Conservation (phyloP, 1,284 basidiomycete genomes). For the Pseudozyma hubeiensis region DNA sequence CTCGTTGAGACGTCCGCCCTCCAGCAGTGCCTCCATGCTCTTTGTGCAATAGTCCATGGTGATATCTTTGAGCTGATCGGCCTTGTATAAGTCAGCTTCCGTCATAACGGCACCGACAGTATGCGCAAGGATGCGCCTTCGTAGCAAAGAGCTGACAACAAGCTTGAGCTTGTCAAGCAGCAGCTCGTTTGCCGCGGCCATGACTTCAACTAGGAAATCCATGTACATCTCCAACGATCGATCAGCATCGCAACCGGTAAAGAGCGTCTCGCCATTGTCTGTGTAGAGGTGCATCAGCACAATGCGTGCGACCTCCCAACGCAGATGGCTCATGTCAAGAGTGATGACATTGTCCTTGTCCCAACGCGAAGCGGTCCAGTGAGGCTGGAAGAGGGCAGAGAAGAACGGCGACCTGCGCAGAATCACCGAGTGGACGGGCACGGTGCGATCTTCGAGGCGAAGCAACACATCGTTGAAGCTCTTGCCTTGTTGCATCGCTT, state of each 20-base stretch:
- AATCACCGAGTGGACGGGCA: slow-evolving; percentile 80
- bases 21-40: slow-evolving; percentile 89
- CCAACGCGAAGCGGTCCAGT: slow-evolving; percentile 81
- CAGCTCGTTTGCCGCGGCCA: slow-evolving; percentile 88
- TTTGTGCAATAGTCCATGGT: slow-evolving; percentile 84
- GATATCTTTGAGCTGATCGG: slow-evolving; percentile 77
- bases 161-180: slow-evolving; percentile 86
- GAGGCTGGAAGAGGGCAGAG: slow-evolving; percentile 82
- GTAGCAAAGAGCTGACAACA: slow-evolving; percentile 76
- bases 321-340: slow-evolving; percentile 80
- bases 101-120: slow-evolving; percentile 85
- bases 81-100: slow-evolving; percentile 85
- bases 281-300: slow-evolving; percentile 84
- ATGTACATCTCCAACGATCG: slow-evolving; percentile 79
- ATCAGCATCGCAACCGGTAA: slow-evolving; percentile 71
- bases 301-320: slow-evolving; percentile 80
- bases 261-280: slow-evolving; percentile 78
- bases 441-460: slow-evolving; percentile 77
- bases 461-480: slow-evolving; percentile 79
- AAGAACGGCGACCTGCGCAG: slow-evolving; percentile 88
- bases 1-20: slow-evolving; percentile 80
- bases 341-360: slow-evolving; percentile 73
- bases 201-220: slow-evolving; percentile 87
- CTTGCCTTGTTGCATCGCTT: slow-evolving; percentile 8
- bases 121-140: slow-evolving; percentile 76